Evolutionary conservation across 768 basidiomycete species (phyloP).

Genomic region (Suillus spraguei): DNA sequence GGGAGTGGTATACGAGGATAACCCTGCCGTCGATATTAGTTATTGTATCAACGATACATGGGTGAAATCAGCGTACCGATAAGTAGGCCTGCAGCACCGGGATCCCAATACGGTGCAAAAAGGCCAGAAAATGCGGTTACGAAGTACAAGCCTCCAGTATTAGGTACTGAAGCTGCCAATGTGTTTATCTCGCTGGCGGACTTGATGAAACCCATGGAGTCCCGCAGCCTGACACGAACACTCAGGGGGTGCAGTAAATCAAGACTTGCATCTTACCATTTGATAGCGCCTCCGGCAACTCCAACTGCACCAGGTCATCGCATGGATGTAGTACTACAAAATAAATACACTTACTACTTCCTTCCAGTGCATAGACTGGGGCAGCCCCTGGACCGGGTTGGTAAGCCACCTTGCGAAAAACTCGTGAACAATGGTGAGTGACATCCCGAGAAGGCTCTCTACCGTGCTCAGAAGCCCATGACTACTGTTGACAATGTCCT

Average conservation of each 20-base stretch:
- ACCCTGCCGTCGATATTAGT: constrained; percentile 40
- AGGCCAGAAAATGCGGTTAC: constrained; percentile 97
- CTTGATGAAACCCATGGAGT: constrained; percentile 83
- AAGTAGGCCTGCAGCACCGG: constrained; percentile 82
- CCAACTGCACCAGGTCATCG: constrained; percentile 54
- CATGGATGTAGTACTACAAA: not conserved
- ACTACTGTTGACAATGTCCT: constrained; percentile 78
- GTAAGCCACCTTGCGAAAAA: constrained; percentile 71
- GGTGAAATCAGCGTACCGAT: constrained; percentile 53
- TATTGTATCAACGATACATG: not conserved
- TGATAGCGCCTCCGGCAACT: constrained; percentile 94
- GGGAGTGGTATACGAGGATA: constrained; percentile 88
- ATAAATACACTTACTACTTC: constrained; percentile 68
- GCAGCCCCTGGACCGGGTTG: constrained; percentile 77
- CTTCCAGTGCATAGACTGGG: constrained; percentile 93
- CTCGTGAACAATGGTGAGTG: constrained; percentile 8
- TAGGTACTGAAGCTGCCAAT: constrained; percentile 73
- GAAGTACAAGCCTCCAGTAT: constrained; percentile 92
- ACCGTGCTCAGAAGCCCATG: constrained; percentile 92
- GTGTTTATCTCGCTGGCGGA: constrained; percentile 83
- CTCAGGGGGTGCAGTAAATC: constrained; percentile 2
- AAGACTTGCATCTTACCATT: constrained; percentile 56
- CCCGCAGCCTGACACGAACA: constrained; percentile 66
- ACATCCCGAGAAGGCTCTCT: not conserved
- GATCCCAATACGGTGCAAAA: constrained; percentile 98